Evolutionary conservation across 2,329 filamentous ascomycete genomes (phyloP), one percentile per base, ranked within the genome.

Genomic region (Coniochaeta sp.): DNA sequence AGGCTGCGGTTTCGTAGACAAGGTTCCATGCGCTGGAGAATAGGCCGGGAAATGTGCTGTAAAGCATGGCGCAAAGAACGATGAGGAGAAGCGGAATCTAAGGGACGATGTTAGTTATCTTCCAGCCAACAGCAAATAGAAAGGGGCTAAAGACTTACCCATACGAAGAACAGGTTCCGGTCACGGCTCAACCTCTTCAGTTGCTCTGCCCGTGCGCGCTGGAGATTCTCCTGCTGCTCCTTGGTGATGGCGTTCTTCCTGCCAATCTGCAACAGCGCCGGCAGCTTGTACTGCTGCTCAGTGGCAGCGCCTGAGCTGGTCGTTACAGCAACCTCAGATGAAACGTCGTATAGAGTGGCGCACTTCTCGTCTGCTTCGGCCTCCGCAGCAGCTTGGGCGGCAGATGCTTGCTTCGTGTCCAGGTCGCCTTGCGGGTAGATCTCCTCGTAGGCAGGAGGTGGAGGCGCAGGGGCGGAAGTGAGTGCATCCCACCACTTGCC

Each of bases 401-500:
- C 83, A n/a, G 83, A 82, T 19, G 79, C 75, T 66, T 83, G 79
- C 71, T 89, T 88, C 26, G 73, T 74, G 60, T 87, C 82, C 17
- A 79, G 64, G 52, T 79, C 76, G 16, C 1, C 59, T 58, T 60
- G 66, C 38, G 89, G 90, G 70, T 86, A 95, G 31, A 95, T 83
- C 56, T 93, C 90, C 59, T 92, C 87, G 65, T 95, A 95, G 0
- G 90, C 84, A 11, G 90, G 90, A 9, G 89, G 89, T 34, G 83
- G 78, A 4, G 79, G 76, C 7, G 59, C 40, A 33, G 60, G 54
- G 22, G 59, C 17, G 34, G 9, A 17, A 22, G 54, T 38, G 40
- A 79, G 74, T 9, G 85, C 84, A 68, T 89, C 86, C 83, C 86
- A 90, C 87, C 88, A 90, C 62, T 81, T 80, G 65, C 78, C 78